Evolutionary conservation across 192 early-diverging fungal genomes (phyloP).

Genomic region (Entomortierella parvispora): DNA sequence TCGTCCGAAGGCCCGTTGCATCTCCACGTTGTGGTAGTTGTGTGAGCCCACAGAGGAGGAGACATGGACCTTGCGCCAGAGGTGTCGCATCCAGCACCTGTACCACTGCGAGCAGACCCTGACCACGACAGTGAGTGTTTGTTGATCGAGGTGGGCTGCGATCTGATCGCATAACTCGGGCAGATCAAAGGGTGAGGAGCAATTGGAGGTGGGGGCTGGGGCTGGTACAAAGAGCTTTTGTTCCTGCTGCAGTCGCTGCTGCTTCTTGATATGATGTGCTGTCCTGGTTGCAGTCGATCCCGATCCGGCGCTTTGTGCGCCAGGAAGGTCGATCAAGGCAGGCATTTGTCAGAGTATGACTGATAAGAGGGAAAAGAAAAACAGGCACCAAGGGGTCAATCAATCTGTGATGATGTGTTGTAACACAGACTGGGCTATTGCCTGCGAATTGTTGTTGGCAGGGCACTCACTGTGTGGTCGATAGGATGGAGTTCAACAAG

Average conservation of each 20-base stretch:
- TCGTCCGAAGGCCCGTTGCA: constrained; percentile 20
- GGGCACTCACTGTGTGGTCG: too few species aligned
- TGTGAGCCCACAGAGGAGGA: constrained; percentile 2
- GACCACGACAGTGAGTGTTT: constrained; percentile 22
- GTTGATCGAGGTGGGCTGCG: constrained; percentile 17
- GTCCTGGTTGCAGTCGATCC: too few species aligned
- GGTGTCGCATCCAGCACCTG: constrained; percentile 19
- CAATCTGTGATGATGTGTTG: too few species aligned
- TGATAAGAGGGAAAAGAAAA: too few species aligned
- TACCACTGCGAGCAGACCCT: constrained; percentile 30
- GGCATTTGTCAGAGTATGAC: background rate
- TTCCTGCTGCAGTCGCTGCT: background rate
- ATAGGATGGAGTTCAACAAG: too few species aligned
- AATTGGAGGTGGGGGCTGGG: too few species aligned
- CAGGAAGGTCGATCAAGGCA: background rate
- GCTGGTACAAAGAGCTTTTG: background rate
- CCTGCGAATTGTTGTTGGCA: background rate
- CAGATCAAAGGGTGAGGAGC: constrained; percentile 7
- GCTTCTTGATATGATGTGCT: background rate
- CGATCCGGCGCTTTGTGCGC: too few species aligned
- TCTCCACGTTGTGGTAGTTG: background rate
- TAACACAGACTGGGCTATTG: too few species aligned
- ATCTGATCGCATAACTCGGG: constrained; percentile 41
- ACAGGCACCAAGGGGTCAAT: too few species aligned
- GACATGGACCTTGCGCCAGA: constrained; percentile 29